phyloP scores from a whole-genome alignment of 495 filamentous ascomycete genomes.

The Aspergillus sclerotioniger region DNA sequence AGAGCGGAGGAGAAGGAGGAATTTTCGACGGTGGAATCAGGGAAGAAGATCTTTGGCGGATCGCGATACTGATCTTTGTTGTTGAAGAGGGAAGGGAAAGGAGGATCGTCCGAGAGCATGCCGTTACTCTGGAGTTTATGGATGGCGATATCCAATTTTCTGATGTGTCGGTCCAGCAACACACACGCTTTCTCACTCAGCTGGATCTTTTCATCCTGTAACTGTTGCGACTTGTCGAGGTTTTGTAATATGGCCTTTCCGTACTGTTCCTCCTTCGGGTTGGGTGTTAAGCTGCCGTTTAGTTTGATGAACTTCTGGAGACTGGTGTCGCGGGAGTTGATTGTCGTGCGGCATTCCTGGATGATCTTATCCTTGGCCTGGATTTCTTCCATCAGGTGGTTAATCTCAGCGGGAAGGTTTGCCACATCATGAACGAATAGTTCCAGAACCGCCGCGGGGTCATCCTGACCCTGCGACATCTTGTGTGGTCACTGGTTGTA shows the following conservation, averaged over 20 bases:
- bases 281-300: constrained; percentile 75
- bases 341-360: constrained; percentile 67
- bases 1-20: constrained; percentile 42
- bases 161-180: constrained; percentile 84
- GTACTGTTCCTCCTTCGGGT: constrained; percentile 82
- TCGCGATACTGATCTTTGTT: constrained; percentile 56
- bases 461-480: constrained; percentile 54
- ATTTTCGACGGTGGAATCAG: constrained; percentile 39
- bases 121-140: constrained; percentile 77
- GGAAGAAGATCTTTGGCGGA: constrained; percentile 51
- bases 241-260: constrained; percentile 67
- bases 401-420: constrained; percentile 88
- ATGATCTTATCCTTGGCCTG: constrained; percentile 82
- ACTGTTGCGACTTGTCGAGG: constrained; percentile 64
- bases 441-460: constrained; percentile 87
- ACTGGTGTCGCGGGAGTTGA: constrained; percentile 73
- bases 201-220: constrained; percentile 85
- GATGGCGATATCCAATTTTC: constrained; percentile 82
- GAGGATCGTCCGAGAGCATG: constrained; percentile 72
- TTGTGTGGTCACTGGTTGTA: background rate
- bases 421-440: constrained; percentile 88
- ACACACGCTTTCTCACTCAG: constrained; percentile 74
- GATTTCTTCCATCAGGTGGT: constrained; percentile 91
- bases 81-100: constrained; percentile 75
- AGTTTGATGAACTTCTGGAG: constrained; percentile 88